Evolutionary conservation across 441 rosid genomes (phyloP).

Genomic region (Capsella rubella): DNA sequence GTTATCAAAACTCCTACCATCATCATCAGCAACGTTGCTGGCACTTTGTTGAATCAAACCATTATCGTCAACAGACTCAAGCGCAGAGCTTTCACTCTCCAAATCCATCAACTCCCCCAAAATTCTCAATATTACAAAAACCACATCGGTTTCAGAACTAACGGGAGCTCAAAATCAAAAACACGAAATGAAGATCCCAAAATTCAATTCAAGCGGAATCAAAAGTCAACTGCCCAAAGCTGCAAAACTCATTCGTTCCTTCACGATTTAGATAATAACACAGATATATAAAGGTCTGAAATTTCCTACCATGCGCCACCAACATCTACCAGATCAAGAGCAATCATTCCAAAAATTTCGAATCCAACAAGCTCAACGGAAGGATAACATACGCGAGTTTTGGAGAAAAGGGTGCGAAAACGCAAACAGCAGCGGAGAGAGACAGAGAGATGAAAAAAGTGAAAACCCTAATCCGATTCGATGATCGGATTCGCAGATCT

Average conservation of each 20-base stretch:
- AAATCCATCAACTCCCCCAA: conserved; percentile 56
- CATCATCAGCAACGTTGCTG: conserved; percentile 33
- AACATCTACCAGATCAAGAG: conserved; percentile 6
- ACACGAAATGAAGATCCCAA: background rate
- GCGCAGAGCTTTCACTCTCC: conserved; percentile 58
- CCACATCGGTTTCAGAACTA: conserved; percentile 53
- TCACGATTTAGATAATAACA: background rate
- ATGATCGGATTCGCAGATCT: conserved; percentile 41
- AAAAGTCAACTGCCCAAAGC: conserved; percentile 39
- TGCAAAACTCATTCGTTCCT: conserved; percentile 36
- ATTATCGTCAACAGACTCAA: conserved; percentile 67
- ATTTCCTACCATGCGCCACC: conserved; percentile 10
- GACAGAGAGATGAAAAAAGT: background rate
- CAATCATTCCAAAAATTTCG: conserved; percentile 5
- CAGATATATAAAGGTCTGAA: background rate
- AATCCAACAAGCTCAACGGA: conserved; percentile 29
- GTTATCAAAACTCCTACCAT: conserved; percentile 41
- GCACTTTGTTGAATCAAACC: conserved; percentile 42
- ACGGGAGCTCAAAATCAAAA: conserved; percentile 42
- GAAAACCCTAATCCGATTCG: conserved; percentile 34
- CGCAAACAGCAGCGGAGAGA: background rate
- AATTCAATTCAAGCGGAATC: background rate
- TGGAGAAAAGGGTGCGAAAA: background rate
- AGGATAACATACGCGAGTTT: background rate
- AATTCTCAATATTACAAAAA: conserved; percentile 23